These are phyloP conservation scores for Multifurca ochricompacta DNA, from an alignment of 768 basidiomycete genomes.

Conservation along the genomic window DNA sequence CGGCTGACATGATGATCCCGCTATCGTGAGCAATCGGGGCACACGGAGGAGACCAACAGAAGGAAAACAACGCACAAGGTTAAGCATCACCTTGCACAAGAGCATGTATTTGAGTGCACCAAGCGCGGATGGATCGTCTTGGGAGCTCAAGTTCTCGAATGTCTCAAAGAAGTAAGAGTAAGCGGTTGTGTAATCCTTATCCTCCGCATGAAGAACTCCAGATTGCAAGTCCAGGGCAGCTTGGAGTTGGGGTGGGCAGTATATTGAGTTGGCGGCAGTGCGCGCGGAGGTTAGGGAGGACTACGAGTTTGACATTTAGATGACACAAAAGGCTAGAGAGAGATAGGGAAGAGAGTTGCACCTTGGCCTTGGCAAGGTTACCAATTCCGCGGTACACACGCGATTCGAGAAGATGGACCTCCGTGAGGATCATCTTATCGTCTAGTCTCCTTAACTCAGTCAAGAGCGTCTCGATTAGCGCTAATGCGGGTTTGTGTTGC, in stretches of 20 bases:
- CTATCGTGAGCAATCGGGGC: not conserved
- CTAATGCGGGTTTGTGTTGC: conserved; percentile 70
- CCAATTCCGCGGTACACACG: conserved; percentile 83
- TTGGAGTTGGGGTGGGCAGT: conserved; percentile 71
- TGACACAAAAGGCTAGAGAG: not conserved
- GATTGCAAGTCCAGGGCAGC: conserved; percentile 57
- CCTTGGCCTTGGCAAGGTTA: conserved; percentile 88
- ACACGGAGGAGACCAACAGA: not conserved
- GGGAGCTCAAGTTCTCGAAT: conserved; percentile 79
- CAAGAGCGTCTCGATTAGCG: conserved; percentile 79
- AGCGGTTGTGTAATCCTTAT: conserved; percentile 95
- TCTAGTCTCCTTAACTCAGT: conserved; percentile 89
- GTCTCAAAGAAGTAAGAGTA: conserved; percentile 98
- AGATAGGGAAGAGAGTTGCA: conserved; percentile 26
- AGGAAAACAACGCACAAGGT: conserved; percentile 52
- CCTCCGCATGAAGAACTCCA: conserved; percentile 88
- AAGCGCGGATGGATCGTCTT: conserved; percentile 61
- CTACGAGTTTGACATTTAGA: conserved; percentile 29
- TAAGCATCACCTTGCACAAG: conserved; percentile 96
- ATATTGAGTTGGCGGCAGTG: conserved; percentile 93
- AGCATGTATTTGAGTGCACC: conserved; percentile 96
- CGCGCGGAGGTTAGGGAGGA: conserved; percentile 84
- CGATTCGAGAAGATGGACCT: conserved; percentile 92
- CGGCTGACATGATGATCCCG: conserved; percentile 43
- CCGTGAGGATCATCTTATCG: conserved; percentile 96